Conservation (phyloP, 129 eudicot species). For the Gnaphalium uliginosum region DNA sequence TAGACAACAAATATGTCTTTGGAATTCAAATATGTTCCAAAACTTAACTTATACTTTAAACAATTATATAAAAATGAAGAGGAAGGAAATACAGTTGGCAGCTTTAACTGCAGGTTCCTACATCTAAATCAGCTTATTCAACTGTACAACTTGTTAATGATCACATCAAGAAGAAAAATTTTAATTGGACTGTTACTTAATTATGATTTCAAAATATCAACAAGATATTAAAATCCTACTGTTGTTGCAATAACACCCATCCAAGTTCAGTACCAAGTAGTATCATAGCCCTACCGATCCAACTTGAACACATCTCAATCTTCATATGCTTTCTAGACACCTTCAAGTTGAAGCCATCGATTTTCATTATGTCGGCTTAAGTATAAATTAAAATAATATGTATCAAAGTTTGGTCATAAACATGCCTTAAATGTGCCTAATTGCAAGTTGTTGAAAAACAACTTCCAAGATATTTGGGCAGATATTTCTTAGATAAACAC, state of each 20-base stretch:
- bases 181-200: too few species aligned
- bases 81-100: background rate
- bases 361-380: too few species aligned
- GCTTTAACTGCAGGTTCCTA: background rate
- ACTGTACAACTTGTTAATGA: background rate
- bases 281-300: background rate
- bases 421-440: background rate
- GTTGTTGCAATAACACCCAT: background rate
- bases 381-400: too few species aligned
- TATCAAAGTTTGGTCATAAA: too few species aligned
- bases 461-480: slow-evolving; percentile 10
- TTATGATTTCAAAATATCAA: background rate
- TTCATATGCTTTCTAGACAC: background rate
- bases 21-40: background rate
- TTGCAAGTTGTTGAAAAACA: background rate
- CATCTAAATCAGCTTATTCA: background rate
- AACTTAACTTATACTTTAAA: too few species aligned
- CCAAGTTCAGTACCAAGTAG: background rate
- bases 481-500: background rate
- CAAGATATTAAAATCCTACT: background rate
- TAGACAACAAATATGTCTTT: background rate
- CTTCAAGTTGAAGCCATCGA: background rate
- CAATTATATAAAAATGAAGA: background rate
- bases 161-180: background rate
- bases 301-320: background rate